A percentile compares a stretch with the other conserved stretches of the same genome.
phyloP scores from a whole-genome alignment of 2,329 filamentous ascomycete species.

The Ceratocystis colombiana region DNA sequence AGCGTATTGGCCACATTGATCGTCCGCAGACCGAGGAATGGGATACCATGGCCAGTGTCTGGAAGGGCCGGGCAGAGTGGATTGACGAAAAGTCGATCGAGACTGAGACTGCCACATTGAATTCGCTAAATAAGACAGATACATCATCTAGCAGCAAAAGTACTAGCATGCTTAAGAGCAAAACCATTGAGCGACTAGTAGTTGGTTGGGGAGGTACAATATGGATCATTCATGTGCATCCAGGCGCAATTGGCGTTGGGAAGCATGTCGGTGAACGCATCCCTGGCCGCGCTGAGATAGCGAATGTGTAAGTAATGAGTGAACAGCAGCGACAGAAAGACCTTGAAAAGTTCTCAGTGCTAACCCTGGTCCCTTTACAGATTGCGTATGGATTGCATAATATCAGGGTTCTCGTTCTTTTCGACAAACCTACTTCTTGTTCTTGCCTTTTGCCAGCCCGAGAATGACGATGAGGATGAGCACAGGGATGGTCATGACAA shows the following conservation, averaged over 20 bases:
- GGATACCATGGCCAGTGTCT: conserved; percentile 94
- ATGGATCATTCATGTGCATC: conserved; percentile 88
- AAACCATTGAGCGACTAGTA: conserved; percentile 63
- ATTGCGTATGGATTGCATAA: conserved; percentile 91
- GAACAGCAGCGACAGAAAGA: neutral
- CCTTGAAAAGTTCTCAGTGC: neutral
- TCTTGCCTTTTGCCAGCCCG: conserved; percentile 75
- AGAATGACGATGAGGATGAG: conserved; percentile 51
- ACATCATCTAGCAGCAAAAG: neutral
- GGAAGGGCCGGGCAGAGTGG: conserved; percentile 90
- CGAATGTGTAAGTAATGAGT: conserved; percentile 63
- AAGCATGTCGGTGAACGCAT: conserved; percentile 60
- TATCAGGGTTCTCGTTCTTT: conserved; percentile 95
- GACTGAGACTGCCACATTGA: conserved; percentile 48
- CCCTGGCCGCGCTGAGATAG: conserved; percentile 75
- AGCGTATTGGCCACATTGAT: conserved; percentile 83
- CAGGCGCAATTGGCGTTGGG: conserved; percentile 56
- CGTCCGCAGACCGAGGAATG: conserved; percentile 76
- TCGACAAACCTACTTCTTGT: conserved; percentile 83
- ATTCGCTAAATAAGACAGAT: neutral
- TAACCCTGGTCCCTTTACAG: conserved; percentile 38
- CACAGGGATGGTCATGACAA: neutral
- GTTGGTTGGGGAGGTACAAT: conserved; percentile 94
- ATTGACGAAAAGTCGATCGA: conserved; percentile 77
- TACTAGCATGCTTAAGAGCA: conserved; percentile 31